A percentile compares a stretch with the other conserved stretches of the same genome.
phyloP scores from a whole-genome alignment of 2,329 filamentous ascomycete species.

The Sporothrix protearum region DNA sequence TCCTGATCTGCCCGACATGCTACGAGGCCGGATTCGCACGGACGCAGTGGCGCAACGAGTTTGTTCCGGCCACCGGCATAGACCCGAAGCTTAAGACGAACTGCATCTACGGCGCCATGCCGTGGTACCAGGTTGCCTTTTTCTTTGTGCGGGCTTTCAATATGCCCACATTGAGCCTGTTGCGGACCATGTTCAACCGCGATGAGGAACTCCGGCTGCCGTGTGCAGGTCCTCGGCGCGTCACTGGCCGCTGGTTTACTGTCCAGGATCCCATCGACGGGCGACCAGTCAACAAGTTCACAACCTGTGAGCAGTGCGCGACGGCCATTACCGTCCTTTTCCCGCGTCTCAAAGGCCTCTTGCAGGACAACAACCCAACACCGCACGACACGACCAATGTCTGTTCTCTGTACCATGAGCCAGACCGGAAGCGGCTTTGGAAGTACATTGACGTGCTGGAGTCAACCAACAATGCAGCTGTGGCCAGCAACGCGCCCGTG shows the following conservation, averaged over 20 bases:
- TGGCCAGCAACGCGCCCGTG: conserved; percentile 44
- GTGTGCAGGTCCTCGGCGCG: conserved; percentile 57
- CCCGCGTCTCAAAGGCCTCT: conserved; percentile 66
- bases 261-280: conserved; percentile 65
- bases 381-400: conserved; percentile 48
- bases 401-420: conserved; percentile 65
- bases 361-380: conserved; percentile 51
- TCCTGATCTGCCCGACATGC: conserved; percentile 81
- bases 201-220: conserved; percentile 54
- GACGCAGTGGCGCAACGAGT: conserved; percentile 64
- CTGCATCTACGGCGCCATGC: conserved; percentile 73
- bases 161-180: conserved; percentile 61
- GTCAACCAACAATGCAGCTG: conserved; percentile 50
- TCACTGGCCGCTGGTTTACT: conserved; percentile 68
- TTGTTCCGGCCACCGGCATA: conserved; percentile 59
- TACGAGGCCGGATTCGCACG: conserved; percentile 65
- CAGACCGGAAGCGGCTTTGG: conserved; percentile 52
- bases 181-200: conserved; percentile 62
- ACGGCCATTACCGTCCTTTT: conserved; percentile 69
- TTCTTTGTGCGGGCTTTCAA: conserved; percentile 71
- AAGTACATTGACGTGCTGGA: conserved; percentile 61
- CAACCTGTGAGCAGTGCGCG: conserved; percentile 71
- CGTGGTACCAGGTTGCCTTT: conserved; percentile 84
- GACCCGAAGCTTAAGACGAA: conserved; percentile 55
- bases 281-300: conserved; percentile 65